Evolutionary conservation across 1,284 basidiomycete species (phyloP), one percentile per base, ranked within the genome.

Genomic region (Ganoderma leucocontextum): DNA sequence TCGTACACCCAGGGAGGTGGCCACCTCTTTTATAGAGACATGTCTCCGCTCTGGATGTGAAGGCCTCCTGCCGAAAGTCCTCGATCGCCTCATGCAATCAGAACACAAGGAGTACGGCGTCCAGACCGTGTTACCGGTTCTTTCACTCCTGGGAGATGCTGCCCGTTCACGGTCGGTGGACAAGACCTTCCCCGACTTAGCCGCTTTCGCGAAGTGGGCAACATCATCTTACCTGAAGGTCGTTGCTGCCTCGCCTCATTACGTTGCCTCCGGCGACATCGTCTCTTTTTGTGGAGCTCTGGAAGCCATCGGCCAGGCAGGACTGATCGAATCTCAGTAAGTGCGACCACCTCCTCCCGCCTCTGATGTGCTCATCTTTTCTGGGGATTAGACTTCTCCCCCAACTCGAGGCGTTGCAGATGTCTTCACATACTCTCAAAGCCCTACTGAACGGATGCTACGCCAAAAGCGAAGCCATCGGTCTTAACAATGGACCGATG

Each of bases 21-120:
- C 44, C n/a, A 61, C 38, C 41, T 42, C 47, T 22, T 64, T 49
- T 29, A 15, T 63, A 38, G 59, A 55, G n/a, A 41, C 57, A 4
- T 69, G 68, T 42, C 44, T 66, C 38, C 41, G 38, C 36, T 47
- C 55, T 33, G 19, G 44, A 2, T 44, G 62, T 9, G 55, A 69
- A 9, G 68, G 66, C 17, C 52, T 66, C 13, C n/a, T 66, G 10
- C 35, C 9, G 19, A 41, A 9, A 4, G 38, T 36, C 29, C 29
- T 55, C 2, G 10, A 35, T 55, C 52, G 52, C 29, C 52, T 55
- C 4, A 55, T 55, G 52, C 52, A 55, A 35, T 13, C 52, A 15
- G 52, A 17, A 17, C 25, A 33, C 4, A 13, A 19, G 29, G 12
- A n/a, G 29, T 55, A 55, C 13, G 52, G 52, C 22, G 13, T 55